Percentiles rank a stretch among this genome's conserved stretches.
These are phyloP conservation scores for Colletotrichum salicis DNA, from an alignment of 2,329 filamentous ascomycete species.

Conservation along the genomic window DNA sequence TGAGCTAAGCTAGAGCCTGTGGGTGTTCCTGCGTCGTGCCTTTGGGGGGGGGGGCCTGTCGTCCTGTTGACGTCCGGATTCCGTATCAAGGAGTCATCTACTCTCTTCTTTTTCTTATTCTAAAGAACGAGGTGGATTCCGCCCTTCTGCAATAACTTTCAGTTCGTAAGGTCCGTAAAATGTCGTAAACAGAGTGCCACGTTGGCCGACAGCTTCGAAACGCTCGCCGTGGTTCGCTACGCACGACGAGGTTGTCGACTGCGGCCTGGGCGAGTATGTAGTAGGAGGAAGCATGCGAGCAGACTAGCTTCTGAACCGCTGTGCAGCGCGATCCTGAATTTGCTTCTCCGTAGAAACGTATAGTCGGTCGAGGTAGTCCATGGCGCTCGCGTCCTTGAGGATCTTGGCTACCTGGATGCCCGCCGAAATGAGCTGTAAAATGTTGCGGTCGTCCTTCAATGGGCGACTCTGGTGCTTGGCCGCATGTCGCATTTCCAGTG, in stretches of 20 bases:
- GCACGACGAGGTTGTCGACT: slow-evolving; percentile 8
- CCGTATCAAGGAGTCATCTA: slow-evolving; percentile 31
- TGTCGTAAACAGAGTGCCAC: slow-evolving; percentile 14
- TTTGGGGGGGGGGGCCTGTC: slow-evolving; percentile 5
- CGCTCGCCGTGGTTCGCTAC: background rate
- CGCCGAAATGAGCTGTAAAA: slow-evolving; percentile 86
- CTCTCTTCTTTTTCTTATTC: slow-evolving; percentile 27
- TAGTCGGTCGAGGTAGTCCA: slow-evolving; percentile 83
- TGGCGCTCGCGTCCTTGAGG: slow-evolving; percentile 83
- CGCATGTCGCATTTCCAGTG: slow-evolving; percentile 86
- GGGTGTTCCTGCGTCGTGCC: slow-evolving; percentile 17
- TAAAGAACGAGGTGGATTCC: slow-evolving; percentile 28
- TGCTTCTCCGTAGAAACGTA: slow-evolving; percentile 85
- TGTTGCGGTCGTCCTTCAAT: slow-evolving; percentile 88
- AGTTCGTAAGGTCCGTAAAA: slow-evolving; percentile 32
- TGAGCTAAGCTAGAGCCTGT: slow-evolving; percentile 26
- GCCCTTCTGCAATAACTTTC: slow-evolving; percentile 24
- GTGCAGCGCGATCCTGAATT: slow-evolving; percentile 73
- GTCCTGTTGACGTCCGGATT: slow-evolving; percentile 23
- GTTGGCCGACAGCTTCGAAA: background rate
- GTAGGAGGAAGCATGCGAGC: background rate
- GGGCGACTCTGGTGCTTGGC: slow-evolving; percentile 85
- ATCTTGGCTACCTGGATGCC: slow-evolving; percentile 90
- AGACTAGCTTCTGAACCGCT: slow-evolving; percentile 51
- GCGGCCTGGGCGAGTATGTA: background rate